phyloP scores from a whole-genome alignment of 2,329 filamentous ascomycete species.

The Ramularia endophylla region DNA sequence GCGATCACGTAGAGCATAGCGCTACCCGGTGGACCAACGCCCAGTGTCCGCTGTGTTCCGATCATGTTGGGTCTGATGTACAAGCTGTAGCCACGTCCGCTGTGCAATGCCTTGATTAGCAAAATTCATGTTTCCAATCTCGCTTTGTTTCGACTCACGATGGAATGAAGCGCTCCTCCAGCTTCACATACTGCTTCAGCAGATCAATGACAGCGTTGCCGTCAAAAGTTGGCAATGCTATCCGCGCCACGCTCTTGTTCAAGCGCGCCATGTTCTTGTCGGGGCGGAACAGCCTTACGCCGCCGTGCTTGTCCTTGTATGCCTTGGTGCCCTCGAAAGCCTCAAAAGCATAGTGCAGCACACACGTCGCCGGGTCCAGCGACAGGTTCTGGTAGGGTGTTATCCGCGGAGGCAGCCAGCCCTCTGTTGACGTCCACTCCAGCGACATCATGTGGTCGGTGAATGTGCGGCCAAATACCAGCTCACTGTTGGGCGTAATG shows the following conservation, averaged over 20 bases:
- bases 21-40: constrained; percentile 84
- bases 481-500: constrained; percentile 67
- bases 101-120: constrained; percentile 20
- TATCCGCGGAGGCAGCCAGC: constrained; percentile 80
- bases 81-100: constrained; percentile 74
- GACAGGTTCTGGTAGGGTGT: constrained; percentile 95
- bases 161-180: constrained; percentile 88
- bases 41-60: constrained; percentile 89
- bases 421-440: constrained; percentile 81
- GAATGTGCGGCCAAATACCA: constrained; percentile 87
- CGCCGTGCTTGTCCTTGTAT: constrained; percentile 78
- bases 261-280: constrained; percentile 94
- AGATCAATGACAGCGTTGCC: constrained; percentile 68
- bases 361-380: constrained; percentile 91
- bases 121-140: neutral
- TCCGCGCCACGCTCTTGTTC: constrained; percentile 85
- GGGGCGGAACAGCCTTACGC: constrained; percentile 83
- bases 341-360: constrained; percentile 98
- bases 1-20: constrained; percentile 94
- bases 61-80: constrained; percentile 97
- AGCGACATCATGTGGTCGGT: constrained; percentile 97
- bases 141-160: constrained; percentile 42
- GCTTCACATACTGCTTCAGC: constrained; percentile 69
- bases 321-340: constrained; percentile 99
- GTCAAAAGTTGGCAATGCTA: constrained; percentile 86